Conservation (phyloP, 805 yeast genomes). For the Lipomyces yamanashiensis region DNA sequence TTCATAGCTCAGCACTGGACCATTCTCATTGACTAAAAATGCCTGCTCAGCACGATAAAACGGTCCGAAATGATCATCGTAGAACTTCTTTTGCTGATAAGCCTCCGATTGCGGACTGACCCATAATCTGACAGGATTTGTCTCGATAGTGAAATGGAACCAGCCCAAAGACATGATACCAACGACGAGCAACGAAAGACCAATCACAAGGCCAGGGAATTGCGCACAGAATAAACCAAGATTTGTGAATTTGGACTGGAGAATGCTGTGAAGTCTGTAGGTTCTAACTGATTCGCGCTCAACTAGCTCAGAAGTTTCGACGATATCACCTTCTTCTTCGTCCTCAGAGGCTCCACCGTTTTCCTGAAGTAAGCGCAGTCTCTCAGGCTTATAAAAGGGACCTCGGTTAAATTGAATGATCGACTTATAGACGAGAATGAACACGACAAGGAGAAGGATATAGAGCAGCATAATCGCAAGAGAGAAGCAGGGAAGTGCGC, state of each 20-base stretch:
- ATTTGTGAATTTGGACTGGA: constrained; percentile 55
- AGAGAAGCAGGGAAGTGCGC: constrained; percentile 73
- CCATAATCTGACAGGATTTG: constrained; percentile 85
- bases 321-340: constrained; percentile 44
- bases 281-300: constrained; percentile 42
- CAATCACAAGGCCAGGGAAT: constrained; percentile 61
- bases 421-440: constrained; percentile 28
- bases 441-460: constrained; percentile 41
- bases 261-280: constrained; percentile 54
- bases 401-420: constrained; percentile 20
- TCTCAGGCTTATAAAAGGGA: constrained; percentile 32
- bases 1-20: constrained; percentile 70
- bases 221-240: constrained; percentile 65
- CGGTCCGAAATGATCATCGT: constrained; percentile 85
- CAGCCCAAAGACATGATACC: constrained; percentile 59
- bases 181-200: constrained; percentile 50
- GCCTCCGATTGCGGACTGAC: constrained; percentile 80
- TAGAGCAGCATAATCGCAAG: constrained; percentile 63
- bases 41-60: constrained; percentile 88
- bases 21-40: constrained; percentile 70
- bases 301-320: constrained; percentile 39
- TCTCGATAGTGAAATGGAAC: constrained; percentile 62
- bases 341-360: constrained; percentile 44
- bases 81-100: constrained; percentile 65
- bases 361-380: constrained; percentile 52